Base-by-base conservation (phyloP, 2,329 filamentous ascomycete species). In the Aureobasidium lini region DNA sequence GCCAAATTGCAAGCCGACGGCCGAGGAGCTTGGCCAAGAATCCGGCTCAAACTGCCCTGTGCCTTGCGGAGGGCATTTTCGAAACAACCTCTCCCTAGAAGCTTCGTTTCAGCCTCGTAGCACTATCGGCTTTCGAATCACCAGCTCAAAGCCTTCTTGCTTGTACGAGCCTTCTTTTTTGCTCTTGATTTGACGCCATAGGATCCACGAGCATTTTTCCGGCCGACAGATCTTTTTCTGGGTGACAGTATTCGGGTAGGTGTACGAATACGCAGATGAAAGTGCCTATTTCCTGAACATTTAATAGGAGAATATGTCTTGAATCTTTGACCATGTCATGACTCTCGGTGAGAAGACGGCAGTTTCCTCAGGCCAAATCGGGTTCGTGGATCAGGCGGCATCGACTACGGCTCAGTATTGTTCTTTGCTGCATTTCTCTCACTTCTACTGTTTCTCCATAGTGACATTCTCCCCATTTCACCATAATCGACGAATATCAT, bases 401-500 rank as follows among this genome's bases (percentile, higher is more conserved):
- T 28, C 3, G 16, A 34, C 23, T 13, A 6, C 8, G 10, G 39
- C 28, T 54, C 28, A 13, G 16, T 28, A 29, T 16, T 3, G 13
- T 23, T 42, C 28, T 15, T 18, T 32, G 39, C 37, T 43, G 29
- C 50, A 40, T 4, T 18, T 54, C 37, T 54, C 29, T n/a, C 37
- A 43, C 52, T 29, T 56, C 13, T 7, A 36, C 3, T 56, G 52
- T 56, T 56, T 56, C 52, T 56, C 31, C 52, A 46, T 46, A 11
- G 52, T 56, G 31, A 43, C 39, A 46, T 31, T 29, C 16, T 13
- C n/a, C n/a, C 23, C 32, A n/a, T 18, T 37, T 23, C 10, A 7
- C 28, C 39, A 31, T 28, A 43, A 11, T 16, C 36, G 15, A 31
- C 8, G 16, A 7, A 5, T 13, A 9, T 18, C 39, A 8, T 42